These are phyloP conservation scores for Plasmodium chabaudi DNA, from an alignment of 169 alveolate genomes.

Conservation along the genomic window DNA sequence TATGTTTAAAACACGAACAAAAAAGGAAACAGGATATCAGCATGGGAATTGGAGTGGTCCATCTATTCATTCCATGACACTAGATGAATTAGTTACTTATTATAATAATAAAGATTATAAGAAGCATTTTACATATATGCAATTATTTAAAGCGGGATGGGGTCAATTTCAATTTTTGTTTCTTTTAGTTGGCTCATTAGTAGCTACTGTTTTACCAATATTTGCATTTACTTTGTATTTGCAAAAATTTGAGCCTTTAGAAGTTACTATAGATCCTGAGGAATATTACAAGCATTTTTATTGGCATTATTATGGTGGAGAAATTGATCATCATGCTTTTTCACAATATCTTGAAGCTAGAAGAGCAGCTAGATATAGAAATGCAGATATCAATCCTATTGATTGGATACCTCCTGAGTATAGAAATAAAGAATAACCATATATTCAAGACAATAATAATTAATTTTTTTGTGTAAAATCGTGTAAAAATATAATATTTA, in stretches of 20 bases:
- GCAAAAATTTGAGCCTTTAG: slow-evolving; percentile 84
- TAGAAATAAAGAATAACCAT: slow-evolving; percentile 77
- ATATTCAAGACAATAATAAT: not conserved
- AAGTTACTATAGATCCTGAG: slow-evolving; percentile 82
- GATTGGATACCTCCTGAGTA: slow-evolving; percentile 91
- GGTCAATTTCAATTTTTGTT: slow-evolving; percentile 81
- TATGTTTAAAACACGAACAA: slow-evolving; percentile 78
- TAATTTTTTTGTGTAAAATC: slow-evolving; percentile 1
- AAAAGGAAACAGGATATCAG: slow-evolving; percentile 85
- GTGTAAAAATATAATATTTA: not conserved
- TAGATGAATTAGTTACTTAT: slow-evolving; percentile 84
- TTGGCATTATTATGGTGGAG: slow-evolving; percentile 90
- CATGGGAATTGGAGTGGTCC: slow-evolving; percentile 82
- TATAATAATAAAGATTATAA: slow-evolving; percentile 78
- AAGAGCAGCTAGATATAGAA: slow-evolving; percentile 89
- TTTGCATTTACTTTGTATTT: slow-evolving; percentile 78
- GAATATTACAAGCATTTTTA: slow-evolving; percentile 84
- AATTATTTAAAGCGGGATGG: slow-evolving; percentile 71
- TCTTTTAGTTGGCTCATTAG: slow-evolving; percentile 72
- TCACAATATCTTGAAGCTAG: slow-evolving; percentile 90
- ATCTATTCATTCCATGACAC: slow-evolving; percentile 84
- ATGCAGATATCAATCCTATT: slow-evolving; percentile 87
- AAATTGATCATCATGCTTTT: slow-evolving; percentile 90
- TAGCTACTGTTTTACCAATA: slow-evolving; percentile 62
- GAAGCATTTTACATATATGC: slow-evolving; percentile 67